Evolutionary conservation across 257 asterid species (phyloP).

Genomic region (Nicotiana tabacum): DNA sequence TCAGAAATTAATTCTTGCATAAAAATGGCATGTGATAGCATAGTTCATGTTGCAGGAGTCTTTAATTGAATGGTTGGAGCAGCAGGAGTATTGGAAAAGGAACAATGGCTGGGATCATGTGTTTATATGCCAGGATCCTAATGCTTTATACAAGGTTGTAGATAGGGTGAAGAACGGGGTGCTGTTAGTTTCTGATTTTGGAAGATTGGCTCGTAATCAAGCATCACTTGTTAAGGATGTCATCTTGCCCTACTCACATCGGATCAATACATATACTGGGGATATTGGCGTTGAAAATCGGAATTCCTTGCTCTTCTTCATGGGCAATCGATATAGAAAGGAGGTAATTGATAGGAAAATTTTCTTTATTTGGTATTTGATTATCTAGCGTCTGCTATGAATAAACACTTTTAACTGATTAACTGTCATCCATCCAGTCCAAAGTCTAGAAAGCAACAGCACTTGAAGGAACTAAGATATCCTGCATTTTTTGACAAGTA

Average conservation of each 20-base stretch:
- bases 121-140: constrained; percentile 95
- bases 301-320: constrained; percentile 76
- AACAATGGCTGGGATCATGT: constrained; percentile 98
- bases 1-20: neutral
- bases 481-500: neutral
- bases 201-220: constrained; percentile 73
- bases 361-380: neutral
- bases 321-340: constrained; percentile 93
- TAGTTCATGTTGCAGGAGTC: constrained; percentile 56
- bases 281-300: constrained; percentile 69
- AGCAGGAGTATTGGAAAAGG: constrained; percentile 79
- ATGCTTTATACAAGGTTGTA: constrained; percentile 81
- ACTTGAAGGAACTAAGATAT: neutral
- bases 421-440: neutral
- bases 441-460: neutral
- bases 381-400: neutral
- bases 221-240: constrained; percentile 96
- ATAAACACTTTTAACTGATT: neutral
- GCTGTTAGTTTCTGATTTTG: constrained; percentile 92
- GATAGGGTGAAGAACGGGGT: constrained; percentile 87
- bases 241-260: constrained; percentile 81
- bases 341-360: constrained; percentile 46
- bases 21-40: neutral
- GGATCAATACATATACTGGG: constrained; percentile 80
- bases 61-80: constrained; percentile 85